Evolutionary conservation across 371 early-diverging fungal species (phyloP).

Genomic region (Rhizomucor pusillus): DNA sequence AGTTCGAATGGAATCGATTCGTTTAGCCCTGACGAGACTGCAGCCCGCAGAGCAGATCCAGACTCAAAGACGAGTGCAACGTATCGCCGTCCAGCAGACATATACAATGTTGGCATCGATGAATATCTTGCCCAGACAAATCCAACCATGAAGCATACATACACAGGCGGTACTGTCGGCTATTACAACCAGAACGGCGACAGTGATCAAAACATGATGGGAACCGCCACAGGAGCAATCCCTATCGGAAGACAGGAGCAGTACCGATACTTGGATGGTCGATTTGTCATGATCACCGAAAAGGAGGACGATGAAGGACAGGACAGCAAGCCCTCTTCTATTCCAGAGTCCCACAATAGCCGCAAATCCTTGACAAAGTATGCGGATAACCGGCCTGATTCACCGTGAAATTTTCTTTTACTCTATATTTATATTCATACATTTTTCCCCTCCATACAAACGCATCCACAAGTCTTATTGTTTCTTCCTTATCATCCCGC

Average conservation of each 20-base stretch:
- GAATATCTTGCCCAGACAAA: slow-evolving; percentile 6
- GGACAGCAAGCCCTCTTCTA: slow-evolving; percentile 16
- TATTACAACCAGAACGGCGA: background rate
- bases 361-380: slow-evolving; percentile 17
- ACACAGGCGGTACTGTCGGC: slow-evolving; percentile 11
- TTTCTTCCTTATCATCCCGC: too few relatives aligned
- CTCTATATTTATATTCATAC: background rate
- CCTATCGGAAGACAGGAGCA: slow-evolving; percentile 14
- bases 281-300: slow-evolving; percentile 18
- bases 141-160: background rate
- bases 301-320: slow-evolving; percentile 10
- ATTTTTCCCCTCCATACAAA: background rate
- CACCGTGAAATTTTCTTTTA: too few relatives aligned
- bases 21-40: background rate
- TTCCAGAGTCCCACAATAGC: slow-evolving; percentile 18
- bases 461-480: background rate
- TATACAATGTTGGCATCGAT: slow-evolving; percentile 13
- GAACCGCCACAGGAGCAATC: slow-evolving; percentile 5
- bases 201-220: slow-evolving; percentile 1
- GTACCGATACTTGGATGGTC: slow-evolving; percentile 15
- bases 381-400: background rate
- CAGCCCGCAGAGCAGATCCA: background rate
- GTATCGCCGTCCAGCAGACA: slow-evolving; percentile 6
- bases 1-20: slow-evolving; percentile 3
- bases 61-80: background rate